A percentile compares a stretch with the other conserved stretches of the same genome.
Evolutionary conservation across 179 eudicot species (phyloP).

Genomic region (Corrigiola litoralis): DNA sequence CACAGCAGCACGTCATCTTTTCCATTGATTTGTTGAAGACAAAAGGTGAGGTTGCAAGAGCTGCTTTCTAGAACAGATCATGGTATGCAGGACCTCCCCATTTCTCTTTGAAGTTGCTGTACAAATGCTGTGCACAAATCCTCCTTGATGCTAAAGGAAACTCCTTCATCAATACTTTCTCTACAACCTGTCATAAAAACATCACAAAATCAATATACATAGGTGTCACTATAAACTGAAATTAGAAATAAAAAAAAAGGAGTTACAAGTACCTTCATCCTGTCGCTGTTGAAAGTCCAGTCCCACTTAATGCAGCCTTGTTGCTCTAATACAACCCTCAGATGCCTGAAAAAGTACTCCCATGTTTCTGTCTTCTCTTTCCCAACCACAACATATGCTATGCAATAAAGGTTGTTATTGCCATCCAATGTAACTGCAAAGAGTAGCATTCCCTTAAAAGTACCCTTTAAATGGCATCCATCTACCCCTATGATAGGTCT

Average conservation of each 20-base stretch:
- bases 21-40: background rate
- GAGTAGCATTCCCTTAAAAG: background rate
- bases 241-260: too few relatives aligned
- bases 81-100: background rate
- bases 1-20: background rate
- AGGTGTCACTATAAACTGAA: too few relatives aligned
- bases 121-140: background rate
- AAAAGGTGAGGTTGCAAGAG: background rate
- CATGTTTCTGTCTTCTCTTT: too few relatives aligned
- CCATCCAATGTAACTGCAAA: background rate
- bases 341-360: too few relatives aligned
- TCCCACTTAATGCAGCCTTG: too few relatives aligned
- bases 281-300: too few relatives aligned
- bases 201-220: too few relatives aligned
- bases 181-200: too few relatives aligned
- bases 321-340: too few relatives aligned
- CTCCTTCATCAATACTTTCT: background rate
- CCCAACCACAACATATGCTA: background rate
- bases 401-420: background rate
- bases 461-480: conserved; percentile 3
- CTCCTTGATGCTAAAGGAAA: background rate
- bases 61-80: background rate
- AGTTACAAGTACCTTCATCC: too few relatives aligned
- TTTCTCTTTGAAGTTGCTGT: background rate
- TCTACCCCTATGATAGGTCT: background rate